Conservation (phyloP, 108 stramenopile genomes). For the Conticribra weissflogii region DNA sequence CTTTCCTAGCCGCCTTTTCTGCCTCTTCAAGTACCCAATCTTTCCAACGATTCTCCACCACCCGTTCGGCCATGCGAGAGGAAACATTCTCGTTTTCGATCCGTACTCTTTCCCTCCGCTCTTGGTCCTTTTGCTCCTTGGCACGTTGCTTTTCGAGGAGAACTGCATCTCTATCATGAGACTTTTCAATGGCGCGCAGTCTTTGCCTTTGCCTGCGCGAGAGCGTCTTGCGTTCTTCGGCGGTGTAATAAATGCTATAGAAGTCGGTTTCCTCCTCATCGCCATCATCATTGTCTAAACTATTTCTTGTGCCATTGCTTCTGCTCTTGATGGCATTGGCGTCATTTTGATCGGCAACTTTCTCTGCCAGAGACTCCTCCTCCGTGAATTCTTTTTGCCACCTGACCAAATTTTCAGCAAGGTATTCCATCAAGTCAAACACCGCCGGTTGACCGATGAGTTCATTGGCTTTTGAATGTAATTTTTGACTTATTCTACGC, state of each 20-base stretch:
- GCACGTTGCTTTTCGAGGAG: conserved; percentile 42
- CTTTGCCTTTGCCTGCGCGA: conserved; percentile 62
- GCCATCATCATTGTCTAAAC: conserved; percentile 24
- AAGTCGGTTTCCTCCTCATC: conserved; percentile 48
- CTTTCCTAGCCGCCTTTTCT: conserved; percentile 52
- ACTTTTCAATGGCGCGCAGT: conserved; percentile 64
- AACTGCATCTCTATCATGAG: conserved; percentile 51
- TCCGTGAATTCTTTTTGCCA: conserved; percentile 54
- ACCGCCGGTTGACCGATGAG: conserved; percentile 53
- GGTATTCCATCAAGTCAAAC: conserved; percentile 55
- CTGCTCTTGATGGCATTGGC: too few relatives aligned
- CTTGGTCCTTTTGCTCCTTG: conserved; percentile 47
- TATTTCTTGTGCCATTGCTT: conserved; percentile 33
- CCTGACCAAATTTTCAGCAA: conserved; percentile 43
- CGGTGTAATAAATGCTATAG: conserved; percentile 37
- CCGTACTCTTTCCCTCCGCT: conserved; percentile 42
- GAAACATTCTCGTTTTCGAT: conserved; percentile 41
- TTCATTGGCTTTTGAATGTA: conserved; percentile 46
- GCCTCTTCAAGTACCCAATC: conserved; percentile 58
- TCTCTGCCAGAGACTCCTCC: conserved; percentile 42
- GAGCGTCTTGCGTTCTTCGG: conserved; percentile 48
- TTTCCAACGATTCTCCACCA: conserved; percentile 51
- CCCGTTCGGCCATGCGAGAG: conserved; percentile 48
- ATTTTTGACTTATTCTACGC: conserved; percentile 50
- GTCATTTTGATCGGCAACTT: conserved; percentile 41